Percentiles rank a stretch among this genome's conserved stretches.
Conservation (phyloP, 192 early-diverging fungal genomes). For the Rhizophagus clarus region DNA sequence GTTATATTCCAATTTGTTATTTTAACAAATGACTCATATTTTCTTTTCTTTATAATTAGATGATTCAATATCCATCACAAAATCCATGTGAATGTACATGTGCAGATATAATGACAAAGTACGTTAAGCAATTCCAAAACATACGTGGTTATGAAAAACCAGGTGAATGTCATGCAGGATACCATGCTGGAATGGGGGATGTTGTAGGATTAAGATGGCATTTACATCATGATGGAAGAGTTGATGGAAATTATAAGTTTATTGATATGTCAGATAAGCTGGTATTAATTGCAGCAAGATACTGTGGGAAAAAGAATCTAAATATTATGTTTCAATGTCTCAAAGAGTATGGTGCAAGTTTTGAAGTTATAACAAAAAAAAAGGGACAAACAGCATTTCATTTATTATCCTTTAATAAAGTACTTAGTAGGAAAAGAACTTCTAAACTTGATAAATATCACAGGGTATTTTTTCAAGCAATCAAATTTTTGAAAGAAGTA, state of each 20-base stretch:
- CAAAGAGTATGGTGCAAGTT: background rate
- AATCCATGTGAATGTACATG: background rate
- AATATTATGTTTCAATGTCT: background rate
- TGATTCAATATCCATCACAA: background rate
- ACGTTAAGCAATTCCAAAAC: background rate
- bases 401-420: background rate
- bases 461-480: background rate
- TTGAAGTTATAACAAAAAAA: background rate
- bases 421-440: background rate
- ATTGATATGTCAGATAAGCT: background rate
- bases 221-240: background rate
- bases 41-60: background rate
- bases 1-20: background rate
- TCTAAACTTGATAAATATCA: background rate
- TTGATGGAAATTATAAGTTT: background rate
- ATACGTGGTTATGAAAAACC: background rate
- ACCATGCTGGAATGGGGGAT: background rate
- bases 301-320: background rate
- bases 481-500: background rate
- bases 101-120: background rate
- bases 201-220: background rate
- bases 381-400: constrained; percentile 1
- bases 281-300: background rate
- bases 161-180: background rate
- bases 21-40: background rate